These are phyloP conservation scores for Rhizopogon roseolus DNA, from an alignment of 768 basidiomycete genomes.

Conservation along the genomic window DNA sequence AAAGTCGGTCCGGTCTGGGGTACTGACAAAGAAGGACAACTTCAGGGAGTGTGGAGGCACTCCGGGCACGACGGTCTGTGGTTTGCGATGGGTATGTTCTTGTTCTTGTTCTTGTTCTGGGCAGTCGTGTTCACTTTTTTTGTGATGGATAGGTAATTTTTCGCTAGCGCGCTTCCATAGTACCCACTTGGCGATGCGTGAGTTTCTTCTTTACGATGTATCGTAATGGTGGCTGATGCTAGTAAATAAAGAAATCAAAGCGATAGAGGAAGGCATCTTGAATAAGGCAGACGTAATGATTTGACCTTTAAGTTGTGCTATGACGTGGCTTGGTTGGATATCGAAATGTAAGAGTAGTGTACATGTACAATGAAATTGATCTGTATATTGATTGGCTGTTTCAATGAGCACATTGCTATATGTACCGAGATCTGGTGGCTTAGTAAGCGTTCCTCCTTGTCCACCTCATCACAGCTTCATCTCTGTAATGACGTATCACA, in stretches of 20 bases:
- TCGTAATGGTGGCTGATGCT: background rate
- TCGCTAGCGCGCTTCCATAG: constrained; percentile 23
- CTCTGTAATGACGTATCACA: no score
- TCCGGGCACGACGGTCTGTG: constrained; percentile 33
- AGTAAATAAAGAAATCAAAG: constrained; percentile 20
- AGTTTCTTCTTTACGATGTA: constrained; percentile 7
- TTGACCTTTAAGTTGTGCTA: background rate
- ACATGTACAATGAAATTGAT: no score
- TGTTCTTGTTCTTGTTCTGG: no score
- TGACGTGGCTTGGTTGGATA: no score
- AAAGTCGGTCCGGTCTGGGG: constrained; percentile 56
- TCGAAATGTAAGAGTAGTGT: no score
- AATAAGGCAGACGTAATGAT: background rate
- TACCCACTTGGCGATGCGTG: constrained; percentile 25
- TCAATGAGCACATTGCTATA: no score
- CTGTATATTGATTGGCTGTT: no score
- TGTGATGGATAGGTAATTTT: constrained; percentile 15
- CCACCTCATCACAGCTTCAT: no score
- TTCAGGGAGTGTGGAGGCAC: constrained; percentile 34
- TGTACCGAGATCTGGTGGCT: no score
- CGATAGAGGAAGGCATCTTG: constrained; percentile 22
- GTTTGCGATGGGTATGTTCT: constrained; percentile 19
- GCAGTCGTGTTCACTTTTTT: background rate
- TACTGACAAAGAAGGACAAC: constrained; percentile 57
- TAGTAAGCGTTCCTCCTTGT: no score